These are phyloP conservation scores for Rhazya stricta DNA, from an alignment of 257 asterid species.

Conservation along the genomic window DNA sequence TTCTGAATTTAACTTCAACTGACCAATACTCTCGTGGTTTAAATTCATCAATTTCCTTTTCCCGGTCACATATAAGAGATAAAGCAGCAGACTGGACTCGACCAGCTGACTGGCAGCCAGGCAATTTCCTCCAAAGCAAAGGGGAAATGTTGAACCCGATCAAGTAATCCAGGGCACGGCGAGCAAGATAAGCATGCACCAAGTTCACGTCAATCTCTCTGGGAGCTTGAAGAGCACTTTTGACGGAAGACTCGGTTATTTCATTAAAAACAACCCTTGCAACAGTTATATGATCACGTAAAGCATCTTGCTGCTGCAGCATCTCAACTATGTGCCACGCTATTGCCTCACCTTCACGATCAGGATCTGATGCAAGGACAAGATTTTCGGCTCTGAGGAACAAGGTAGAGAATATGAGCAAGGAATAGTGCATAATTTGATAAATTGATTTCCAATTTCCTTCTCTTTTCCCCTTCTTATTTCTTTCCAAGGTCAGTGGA, in stretches of 20 bases:
- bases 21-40: conserved; percentile 86
- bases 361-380: conserved; percentile 97
- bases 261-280: conserved; percentile 85
- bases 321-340: conserved; percentile 97
- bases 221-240: conserved; percentile 79
- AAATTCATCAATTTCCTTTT: conserved; percentile 72
- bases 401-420: conserved; percentile 32
- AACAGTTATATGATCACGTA: conserved; percentile 58
- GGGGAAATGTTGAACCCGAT: conserved; percentile 96
- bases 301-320: conserved; percentile 86
- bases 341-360: conserved; percentile 97
- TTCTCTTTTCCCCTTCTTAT: neutral
- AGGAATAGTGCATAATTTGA: neutral
- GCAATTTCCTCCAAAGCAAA: conserved; percentile 86
- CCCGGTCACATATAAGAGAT: conserved; percentile 83
- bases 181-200: conserved; percentile 92
- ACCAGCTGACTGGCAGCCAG: conserved; percentile 97
- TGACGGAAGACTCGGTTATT: conserved; percentile 85
- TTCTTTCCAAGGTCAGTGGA: neutral
- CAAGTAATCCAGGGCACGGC: conserved; percentile 94
- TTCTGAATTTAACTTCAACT: conserved; percentile 47
- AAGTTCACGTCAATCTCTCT: conserved; percentile 67
- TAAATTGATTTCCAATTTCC: neutral
- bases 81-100: conserved; percentile 96
- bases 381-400: conserved; percentile 77